Conservation (phyloP, 2,329 filamentous ascomycete genomes). For the Fusarium haematococcum region DNA sequence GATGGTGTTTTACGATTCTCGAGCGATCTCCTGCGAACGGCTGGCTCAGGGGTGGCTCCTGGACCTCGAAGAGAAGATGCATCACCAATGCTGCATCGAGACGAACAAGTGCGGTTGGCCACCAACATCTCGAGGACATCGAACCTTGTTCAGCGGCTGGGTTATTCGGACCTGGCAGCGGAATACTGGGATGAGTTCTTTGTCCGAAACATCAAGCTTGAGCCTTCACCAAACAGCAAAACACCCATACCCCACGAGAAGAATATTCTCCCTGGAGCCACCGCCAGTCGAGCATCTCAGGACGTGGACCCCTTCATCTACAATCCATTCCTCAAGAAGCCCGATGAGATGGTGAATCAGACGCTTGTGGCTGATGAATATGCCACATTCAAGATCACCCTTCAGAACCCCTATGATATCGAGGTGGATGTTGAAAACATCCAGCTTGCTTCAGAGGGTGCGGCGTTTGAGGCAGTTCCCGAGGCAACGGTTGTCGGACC, state of each 20-base stretch:
- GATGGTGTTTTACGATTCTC: slow-evolving; percentile 90
- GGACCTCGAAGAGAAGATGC: slow-evolving; percentile 75
- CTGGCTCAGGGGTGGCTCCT: slow-evolving; percentile 83
- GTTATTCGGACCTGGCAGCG: slow-evolving; percentile 75
- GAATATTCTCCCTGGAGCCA: slow-evolving; percentile 63
- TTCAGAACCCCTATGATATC: slow-evolving; percentile 96
- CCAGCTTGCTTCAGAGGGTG: slow-evolving; percentile 78
- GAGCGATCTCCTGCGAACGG: slow-evolving; percentile 83
- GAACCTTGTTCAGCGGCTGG: slow-evolving; percentile 79
- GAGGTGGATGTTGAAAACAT: slow-evolving; percentile 90
- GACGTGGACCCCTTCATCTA: slow-evolving; percentile 91
- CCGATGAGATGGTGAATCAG: slow-evolving; percentile 70
- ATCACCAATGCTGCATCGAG: slow-evolving; percentile 76
- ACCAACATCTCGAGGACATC: slow-evolving; percentile 90
- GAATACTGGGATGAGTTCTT: slow-evolving; percentile 99
- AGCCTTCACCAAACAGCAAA: slow-evolving; percentile 69
- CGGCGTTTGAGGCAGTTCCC: slow-evolving; percentile 74
- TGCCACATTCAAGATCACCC: slow-evolving; percentile 81
- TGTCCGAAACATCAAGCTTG: slow-evolving; percentile 79
- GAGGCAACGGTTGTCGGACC: slow-evolving; percentile 80
- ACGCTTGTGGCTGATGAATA: slow-evolving; percentile 83
- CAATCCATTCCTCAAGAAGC: slow-evolving; percentile 85
- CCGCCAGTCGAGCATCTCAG: slow-evolving; percentile 64
- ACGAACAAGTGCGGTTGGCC: slow-evolving; percentile 87
- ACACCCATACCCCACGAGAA: slow-evolving; percentile 75